These are phyloP conservation scores for Termitomyces sp. DNA, from an alignment of 768 basidiomycete genomes.

Conservation along the genomic window DNA sequence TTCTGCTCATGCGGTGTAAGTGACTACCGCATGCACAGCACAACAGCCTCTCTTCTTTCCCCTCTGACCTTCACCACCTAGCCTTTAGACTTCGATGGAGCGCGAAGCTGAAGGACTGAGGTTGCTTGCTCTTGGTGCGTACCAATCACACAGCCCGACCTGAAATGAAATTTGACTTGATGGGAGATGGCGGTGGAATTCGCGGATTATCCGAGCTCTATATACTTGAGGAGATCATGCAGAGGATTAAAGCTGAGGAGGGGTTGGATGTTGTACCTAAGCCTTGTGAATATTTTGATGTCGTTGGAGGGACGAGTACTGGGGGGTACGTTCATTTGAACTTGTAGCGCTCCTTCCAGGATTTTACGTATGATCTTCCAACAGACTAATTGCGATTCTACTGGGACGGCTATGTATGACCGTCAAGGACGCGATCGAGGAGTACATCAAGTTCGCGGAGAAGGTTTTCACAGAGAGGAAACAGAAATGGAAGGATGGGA, in stretches of 20 bases:
- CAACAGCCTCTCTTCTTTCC: no score
- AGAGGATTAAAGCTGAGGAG: not conserved
- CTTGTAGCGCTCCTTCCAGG: no score
- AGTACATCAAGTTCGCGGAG: constrained; percentile 13
- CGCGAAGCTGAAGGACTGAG: not conserved
- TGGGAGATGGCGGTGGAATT: constrained; percentile 7
- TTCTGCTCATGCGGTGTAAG: no score
- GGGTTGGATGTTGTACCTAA: not conserved
- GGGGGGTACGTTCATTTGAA: constrained; percentile 17
- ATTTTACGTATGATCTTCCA: not conserved
- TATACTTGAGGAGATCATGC: constrained; percentile 7
- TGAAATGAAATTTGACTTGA: not conserved
- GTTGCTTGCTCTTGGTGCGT: not conserved
- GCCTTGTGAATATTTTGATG: constrained; percentile 24
- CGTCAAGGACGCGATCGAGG: constrained; percentile 16
- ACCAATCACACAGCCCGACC: not conserved
- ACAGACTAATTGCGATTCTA: constrained; percentile 20
- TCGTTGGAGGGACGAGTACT: constrained; percentile 22
- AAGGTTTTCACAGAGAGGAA: constrained; percentile 3
- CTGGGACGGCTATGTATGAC: constrained; percentile 22
- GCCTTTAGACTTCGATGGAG: not conserved
- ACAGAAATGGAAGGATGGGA: not conserved
- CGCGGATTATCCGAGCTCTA: constrained; percentile 2
- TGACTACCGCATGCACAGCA: no score
- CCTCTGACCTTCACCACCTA: no score